phyloP scores from a whole-genome alignment of 176 grass and related monocot genomes.

The maize (Zea mays) region Zm-B73-REFERENCE-NAM-5.0 NC_050105.1:101694001-101694500 shows the following conservation, averaged over 20 bases:
- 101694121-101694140: neutral
- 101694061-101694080: neutral
- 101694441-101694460: slow-evolving; percentile 66
- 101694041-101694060: neutral
- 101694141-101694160: neutral
- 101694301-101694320: neutral
- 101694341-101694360: neutral
- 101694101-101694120: neutral
- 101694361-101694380: slow-evolving; percentile 56
- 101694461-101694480: slow-evolving; percentile 71
- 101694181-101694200: slow-evolving; percentile 38
- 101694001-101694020: neutral
- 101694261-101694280: slow-evolving; percentile 56
- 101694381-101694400: slow-evolving; percentile 42
- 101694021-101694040: neutral
- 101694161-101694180: slow-evolving; percentile 10
- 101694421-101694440: slow-evolving; percentile 62
- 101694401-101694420: slow-evolving; percentile 49
- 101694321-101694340: neutral
- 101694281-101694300: slow-evolving; percentile 63
- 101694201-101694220: slow-evolving; percentile 58
- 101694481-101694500: slow-evolving; percentile 42
- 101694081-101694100: neutral
- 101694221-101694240: slow-evolving; percentile 73
- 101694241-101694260: slow-evolving; percentile 71